Evolutionary conservation across 78 protist genomes (phyloP), one percentile per base, ranked within the genome.

Genomic region (Dictyostelium firmibasis): DNA sequence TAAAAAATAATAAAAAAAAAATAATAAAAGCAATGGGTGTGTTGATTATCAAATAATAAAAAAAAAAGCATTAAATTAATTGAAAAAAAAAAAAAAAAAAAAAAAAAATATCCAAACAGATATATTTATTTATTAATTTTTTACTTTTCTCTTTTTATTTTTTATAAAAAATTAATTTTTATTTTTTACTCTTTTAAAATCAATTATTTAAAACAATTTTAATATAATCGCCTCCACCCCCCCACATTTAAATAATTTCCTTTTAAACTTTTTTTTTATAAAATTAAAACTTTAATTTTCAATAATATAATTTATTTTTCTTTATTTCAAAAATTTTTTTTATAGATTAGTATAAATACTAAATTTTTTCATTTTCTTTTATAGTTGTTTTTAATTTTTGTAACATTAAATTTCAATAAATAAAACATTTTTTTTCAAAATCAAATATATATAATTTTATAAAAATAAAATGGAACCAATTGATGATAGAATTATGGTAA

Each of bases 401-500:
- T 33, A 72, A 11, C 79, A 72, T 33, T 33, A 33, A 57, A 57
- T 57, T 57, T 57, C 20, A 38, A 4, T 38, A 38, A 38, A 38
- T 4, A 57, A 57, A 4, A 20, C 0, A 20, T 18, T 57, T 57
- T 57, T 57, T 53, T 53, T 57, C 20, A n/a, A n/a, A n/a, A 6
- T 50, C 18, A 50, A 50, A 20, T 57, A 57, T 57, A 76, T 36
- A 60, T 20, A 20, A 67, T 23, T 75, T 4, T 74, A 27, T 9
- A 81, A 67, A 18, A 67, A 25, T 50, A 89, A 31, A 64, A 89
- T 89, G 96, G 92, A 92, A 27, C 94, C 94, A 62, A 89, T 89
- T 23, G 94, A 89, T 76, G 92, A 94, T 84, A 75, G 70, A 44
- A 89, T 96, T 60, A 69, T 96, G 70, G 97, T 96, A n/a, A 92